These are phyloP conservation scores for Salmacisia buchloeana DNA, from an alignment of 1,284 basidiomycete species.

Conservation along the genomic window DNA sequence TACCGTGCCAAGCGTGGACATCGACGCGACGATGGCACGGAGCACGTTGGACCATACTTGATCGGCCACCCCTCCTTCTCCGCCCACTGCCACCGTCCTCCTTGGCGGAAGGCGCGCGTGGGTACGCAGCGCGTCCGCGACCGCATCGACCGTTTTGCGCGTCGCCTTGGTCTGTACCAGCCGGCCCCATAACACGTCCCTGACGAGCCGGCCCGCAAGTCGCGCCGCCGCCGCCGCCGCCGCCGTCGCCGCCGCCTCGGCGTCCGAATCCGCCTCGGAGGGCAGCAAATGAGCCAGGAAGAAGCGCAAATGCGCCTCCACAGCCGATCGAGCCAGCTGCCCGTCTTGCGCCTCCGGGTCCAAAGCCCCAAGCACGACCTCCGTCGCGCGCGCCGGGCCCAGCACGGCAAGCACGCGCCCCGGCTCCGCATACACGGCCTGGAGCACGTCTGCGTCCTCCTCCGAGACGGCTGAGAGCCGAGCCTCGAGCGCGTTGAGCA, in stretches of 20 bases:
- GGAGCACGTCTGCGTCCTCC: conserved; percentile 25
- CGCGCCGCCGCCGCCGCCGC: neutral
- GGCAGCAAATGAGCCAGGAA: conserved; percentile 12
- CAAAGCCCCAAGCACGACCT: conserved; percentile 6
- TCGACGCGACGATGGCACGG: neutral
- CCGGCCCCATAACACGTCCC: neutral
- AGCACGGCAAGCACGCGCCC: neutral
- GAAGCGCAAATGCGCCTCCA: conserved; percentile 23
- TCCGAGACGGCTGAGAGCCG: conserved; percentile 23
- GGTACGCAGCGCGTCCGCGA: conserved; percentile 19
- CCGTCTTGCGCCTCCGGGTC: neutral
- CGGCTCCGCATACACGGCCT: conserved; percentile 21
- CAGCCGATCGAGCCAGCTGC: conserved; percentile 9
- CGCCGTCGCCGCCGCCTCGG: conserved; percentile 13
- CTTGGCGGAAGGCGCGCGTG: conserved; percentile 15
- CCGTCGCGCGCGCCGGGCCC: neutral
- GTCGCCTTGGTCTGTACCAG: conserved; percentile 11
- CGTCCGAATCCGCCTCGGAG: conserved; percentile 9
- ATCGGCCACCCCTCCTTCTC: neutral
- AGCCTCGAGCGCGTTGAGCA: conserved; percentile 29
- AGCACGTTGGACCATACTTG: neutral
- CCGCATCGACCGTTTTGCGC: conserved; percentile 1
- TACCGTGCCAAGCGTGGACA: neutral
- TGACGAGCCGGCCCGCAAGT: neutral
- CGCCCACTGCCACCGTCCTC: neutral